Percentiles rank a stretch among this genome's conserved stretches.
Conservation (phyloP, 176 grass and related monocot genomes). For the Avena insularis region DNA sequence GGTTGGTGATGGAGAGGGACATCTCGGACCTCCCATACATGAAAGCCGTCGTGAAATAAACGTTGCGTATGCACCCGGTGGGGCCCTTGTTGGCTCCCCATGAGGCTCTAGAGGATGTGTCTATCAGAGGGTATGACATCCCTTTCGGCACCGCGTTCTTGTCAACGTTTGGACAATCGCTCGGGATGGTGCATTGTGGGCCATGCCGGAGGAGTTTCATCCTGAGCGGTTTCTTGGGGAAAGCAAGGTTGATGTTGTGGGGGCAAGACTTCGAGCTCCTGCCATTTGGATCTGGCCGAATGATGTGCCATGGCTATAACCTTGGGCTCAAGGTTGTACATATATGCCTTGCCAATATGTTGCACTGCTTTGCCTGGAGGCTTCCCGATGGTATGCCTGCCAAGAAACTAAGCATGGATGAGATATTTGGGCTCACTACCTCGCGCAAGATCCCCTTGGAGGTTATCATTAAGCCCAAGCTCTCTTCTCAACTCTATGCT, state of each 20-base stretch:
- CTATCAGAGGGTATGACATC: slow-evolving; percentile 51
- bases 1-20: slow-evolving; percentile 51
- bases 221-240: slow-evolving; percentile 9
- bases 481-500: background rate
- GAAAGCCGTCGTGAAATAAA: slow-evolving; percentile 17
- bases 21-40: slow-evolving; percentile 27
- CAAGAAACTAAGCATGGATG: no score
- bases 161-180: slow-evolving; percentile 54
- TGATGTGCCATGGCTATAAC: no score
- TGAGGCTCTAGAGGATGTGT: slow-evolving; percentile 16
- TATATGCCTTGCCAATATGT: no score
- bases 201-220: slow-evolving; percentile 39
- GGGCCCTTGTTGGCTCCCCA: slow-evolving; percentile 35
- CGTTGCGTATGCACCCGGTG: slow-evolving; percentile 46
- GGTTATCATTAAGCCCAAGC: background rate
- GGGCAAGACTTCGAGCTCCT: slow-evolving; percentile 39
- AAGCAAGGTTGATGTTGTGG: background rate
- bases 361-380: no score
- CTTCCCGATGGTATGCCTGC: no score
- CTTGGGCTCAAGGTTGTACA: no score
- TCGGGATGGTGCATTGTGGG: slow-evolving; percentile 43
- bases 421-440: no score
- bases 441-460: background rate
- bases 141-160: slow-evolving; percentile 8
- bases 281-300: no score